phyloP scores from a whole-genome alignment of 2,329 filamentous ascomycete species.

The Xylariaceae sp. region DNA sequence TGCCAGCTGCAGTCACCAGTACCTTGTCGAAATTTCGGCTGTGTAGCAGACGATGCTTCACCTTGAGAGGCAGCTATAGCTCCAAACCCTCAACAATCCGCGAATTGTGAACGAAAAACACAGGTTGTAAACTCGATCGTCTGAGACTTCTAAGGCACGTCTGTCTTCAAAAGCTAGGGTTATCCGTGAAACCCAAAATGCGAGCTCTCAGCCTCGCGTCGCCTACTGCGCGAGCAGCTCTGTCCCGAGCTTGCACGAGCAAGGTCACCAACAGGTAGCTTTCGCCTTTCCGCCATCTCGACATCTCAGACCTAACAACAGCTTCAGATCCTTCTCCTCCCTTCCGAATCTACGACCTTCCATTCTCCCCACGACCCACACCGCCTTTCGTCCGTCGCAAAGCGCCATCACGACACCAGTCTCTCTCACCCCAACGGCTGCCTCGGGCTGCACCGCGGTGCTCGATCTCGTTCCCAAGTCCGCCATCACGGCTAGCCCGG shows the following conservation, averaged over 20 bases:
- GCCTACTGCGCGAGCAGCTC: slow-evolving; percentile 7
- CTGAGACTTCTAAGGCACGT: too few species aligned
- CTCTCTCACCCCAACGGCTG: slow-evolving; percentile 10
- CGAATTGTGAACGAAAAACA: too few species aligned
- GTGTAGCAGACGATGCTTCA: too few species aligned
- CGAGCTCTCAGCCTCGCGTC: slow-evolving; percentile 7
- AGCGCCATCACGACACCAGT: slow-evolving; percentile 18
- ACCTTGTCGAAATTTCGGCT: too few species aligned
- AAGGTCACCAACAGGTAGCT: neutral
- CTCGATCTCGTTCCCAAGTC: slow-evolving; percentile 42
- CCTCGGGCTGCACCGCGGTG: slow-evolving; percentile 11
- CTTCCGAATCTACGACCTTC: slow-evolving; percentile 48
- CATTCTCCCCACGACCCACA: slow-evolving; percentile 26
- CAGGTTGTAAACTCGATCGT: too few species aligned
- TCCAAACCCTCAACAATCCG: too few species aligned
- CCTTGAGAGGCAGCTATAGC: too few species aligned
- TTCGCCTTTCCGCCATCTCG: too few species aligned
- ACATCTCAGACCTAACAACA: too few species aligned
- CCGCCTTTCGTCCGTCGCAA: slow-evolving; percentile 23
- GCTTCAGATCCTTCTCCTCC: slow-evolving; percentile 35
- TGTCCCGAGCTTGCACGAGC: slow-evolving; percentile 8
- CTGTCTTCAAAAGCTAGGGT: too few species aligned
- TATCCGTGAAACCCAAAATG: neutral
- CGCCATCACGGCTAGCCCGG: slow-evolving; percentile 49
- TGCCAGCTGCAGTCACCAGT: too few species aligned